A percentile compares a stretch with the other conserved stretches of the same genome.
Conservation (phyloP, 23 red algal species). For the Gracilaria gracilis region DNA sequence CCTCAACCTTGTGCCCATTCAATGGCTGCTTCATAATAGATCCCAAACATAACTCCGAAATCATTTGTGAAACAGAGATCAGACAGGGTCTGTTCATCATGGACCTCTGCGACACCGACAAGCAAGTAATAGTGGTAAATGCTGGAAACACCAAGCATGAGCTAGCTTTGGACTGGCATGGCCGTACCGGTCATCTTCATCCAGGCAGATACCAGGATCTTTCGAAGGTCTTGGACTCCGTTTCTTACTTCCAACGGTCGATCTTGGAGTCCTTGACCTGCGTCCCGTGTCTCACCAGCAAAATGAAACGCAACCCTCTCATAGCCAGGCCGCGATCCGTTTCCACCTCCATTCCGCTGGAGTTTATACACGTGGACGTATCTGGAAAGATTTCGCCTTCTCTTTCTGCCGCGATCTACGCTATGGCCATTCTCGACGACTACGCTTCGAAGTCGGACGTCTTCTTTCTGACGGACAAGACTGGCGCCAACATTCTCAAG, state of each 20-base stretch:
- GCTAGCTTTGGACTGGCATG: constrained; percentile 30
- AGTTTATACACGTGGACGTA: constrained; percentile 44
- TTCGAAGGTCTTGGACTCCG: not conserved
- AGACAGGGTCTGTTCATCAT: not conserved
- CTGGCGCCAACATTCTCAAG: not conserved
- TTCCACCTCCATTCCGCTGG: not conserved
- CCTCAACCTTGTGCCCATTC: not conserved
- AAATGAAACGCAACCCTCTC: constrained; percentile 20
- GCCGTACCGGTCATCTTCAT: not conserved
- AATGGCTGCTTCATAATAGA: constrained; percentile 27
- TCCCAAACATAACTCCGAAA: not conserved
- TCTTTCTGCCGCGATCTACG: constrained; percentile 8
- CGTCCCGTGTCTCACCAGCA: constrained; percentile 41
- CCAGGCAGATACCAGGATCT: not conserved
- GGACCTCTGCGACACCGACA: not conserved
- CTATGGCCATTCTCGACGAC: constrained; percentile 30
- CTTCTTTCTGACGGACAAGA: constrained; percentile 29
- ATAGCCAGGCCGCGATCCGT: not conserved
- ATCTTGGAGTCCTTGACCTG: not conserved
- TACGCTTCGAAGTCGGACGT: constrained; percentile 26
- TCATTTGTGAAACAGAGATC: constrained; percentile 3
- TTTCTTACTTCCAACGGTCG: not conserved
- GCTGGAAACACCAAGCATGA: constrained; percentile 6
- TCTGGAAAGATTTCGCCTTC: constrained; percentile 17
- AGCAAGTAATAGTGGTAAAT: not conserved